A percentile compares a stretch with the other conserved stretches of the same genome.
Evolutionary conservation across 129 eudicot species (phyloP).

Genomic region (Deinandra increscens): DNA sequence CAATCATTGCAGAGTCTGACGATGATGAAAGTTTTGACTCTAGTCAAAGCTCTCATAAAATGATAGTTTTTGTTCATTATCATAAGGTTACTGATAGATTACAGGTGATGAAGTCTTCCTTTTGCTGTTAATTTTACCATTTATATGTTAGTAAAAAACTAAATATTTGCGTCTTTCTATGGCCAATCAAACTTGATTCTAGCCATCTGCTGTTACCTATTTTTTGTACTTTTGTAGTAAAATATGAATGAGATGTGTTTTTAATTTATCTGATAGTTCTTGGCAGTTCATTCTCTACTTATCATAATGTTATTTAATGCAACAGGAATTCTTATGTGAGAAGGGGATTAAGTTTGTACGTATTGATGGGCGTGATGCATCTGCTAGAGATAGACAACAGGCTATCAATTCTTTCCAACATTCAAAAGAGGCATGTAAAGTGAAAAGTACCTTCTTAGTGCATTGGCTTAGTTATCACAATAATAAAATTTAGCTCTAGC

Average conservation of each 20-base stretch:
- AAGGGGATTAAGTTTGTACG: conserved; percentile 75
- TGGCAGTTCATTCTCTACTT: conserved; percentile 17
- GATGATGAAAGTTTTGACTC: conserved; percentile 40
- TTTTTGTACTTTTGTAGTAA: conserved; percentile 9
- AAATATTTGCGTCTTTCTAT: neutral
- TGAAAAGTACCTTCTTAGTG: conserved; percentile 10
- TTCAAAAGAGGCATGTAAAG: conserved; percentile 58
- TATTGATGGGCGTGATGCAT: conserved; percentile 55
- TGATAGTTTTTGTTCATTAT: conserved; percentile 94
- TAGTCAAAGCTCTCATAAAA: conserved; percentile 68
- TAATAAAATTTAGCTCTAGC: conserved; percentile 5
- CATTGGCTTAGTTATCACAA: conserved; percentile 7
- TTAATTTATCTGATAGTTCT: conserved; percentile 4
- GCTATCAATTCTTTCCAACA: conserved; percentile 76
- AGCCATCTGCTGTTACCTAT: conserved; percentile 8
- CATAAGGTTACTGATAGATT: conserved; percentile 81
- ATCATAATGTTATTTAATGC: conserved; percentile 2
- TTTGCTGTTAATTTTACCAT: conserved; percentile 11
- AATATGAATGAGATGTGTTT: neutral
- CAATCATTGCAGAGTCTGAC: conserved; percentile 57
- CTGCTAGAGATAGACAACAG: conserved; percentile 63
- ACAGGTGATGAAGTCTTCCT: conserved; percentile 55
- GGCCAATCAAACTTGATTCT: conserved; percentile 15
- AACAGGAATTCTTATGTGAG: conserved; percentile 69
- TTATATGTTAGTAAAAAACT: neutral